Percentiles rank a stretch among this genome's conserved stretches.
Evolutionary conservation across 441 rosid genomes (phyloP).

Genomic region (Euphorbia celastroides): DNA sequence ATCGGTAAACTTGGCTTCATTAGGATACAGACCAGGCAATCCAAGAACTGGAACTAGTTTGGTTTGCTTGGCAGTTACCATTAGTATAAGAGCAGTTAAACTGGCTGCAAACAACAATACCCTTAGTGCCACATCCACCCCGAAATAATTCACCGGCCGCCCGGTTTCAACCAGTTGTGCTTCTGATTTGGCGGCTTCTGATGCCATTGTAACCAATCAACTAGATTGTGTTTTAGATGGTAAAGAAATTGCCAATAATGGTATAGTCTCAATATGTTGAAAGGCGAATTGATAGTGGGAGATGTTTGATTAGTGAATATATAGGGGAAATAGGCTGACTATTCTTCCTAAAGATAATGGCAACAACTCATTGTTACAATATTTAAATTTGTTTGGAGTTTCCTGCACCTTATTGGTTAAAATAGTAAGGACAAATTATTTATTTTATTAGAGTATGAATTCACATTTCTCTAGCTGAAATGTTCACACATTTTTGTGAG

Average conservation of each 20-base stretch:
- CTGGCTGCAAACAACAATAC: slow-evolving; percentile 48
- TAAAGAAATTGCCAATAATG: too few relatives aligned
- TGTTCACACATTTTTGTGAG: too few relatives aligned
- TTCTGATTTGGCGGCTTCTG: slow-evolving; percentile 28
- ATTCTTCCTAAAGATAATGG: too few relatives aligned
- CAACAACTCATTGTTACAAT: too few relatives aligned
- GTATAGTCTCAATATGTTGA: too few relatives aligned
- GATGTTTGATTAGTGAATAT: background rate
- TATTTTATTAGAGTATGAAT: too few relatives aligned
- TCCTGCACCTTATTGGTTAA: too few relatives aligned
- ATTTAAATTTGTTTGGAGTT: background rate
- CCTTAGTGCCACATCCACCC: slow-evolving; percentile 44
- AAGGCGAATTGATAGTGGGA: too few relatives aligned
- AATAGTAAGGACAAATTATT: too few relatives aligned
- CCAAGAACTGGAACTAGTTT: slow-evolving; percentile 21
- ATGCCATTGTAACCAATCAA: slow-evolving; percentile 36
- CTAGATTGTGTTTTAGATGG: too few relatives aligned
- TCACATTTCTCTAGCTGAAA: too few relatives aligned
- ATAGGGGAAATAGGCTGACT: background rate
- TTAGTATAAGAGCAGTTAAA: slow-evolving; percentile 41
- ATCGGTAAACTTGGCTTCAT: slow-evolving; percentile 48
- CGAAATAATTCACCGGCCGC: slow-evolving; percentile 19
- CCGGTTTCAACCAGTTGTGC: slow-evolving; percentile 4
- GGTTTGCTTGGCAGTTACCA: slow-evolving; percentile 60
- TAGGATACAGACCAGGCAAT: background rate